These are phyloP conservation scores for Diaporthe eres DNA, from an alignment of 2,329 filamentous ascomycete genomes.

Conservation along the genomic window DNA sequence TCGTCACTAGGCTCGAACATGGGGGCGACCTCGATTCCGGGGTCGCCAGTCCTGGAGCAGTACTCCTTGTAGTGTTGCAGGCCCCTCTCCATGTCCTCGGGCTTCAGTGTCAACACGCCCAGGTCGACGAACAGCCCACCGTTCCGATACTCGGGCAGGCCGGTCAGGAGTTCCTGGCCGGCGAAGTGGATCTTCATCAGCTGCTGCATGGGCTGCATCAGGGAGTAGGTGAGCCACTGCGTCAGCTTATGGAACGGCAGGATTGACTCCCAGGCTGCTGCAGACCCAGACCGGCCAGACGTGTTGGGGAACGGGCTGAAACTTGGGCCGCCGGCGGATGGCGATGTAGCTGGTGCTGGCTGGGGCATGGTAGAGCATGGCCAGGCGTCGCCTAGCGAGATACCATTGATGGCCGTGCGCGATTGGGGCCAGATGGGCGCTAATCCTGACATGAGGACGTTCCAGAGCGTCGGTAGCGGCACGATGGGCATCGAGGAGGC, in stretches of 20 bases:
- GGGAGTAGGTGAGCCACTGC: conserved; percentile 80
- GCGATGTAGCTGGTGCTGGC: conserved; percentile 57
- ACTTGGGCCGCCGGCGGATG: conserved; percentile 61
- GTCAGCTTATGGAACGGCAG: conserved; percentile 74
- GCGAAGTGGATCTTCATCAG: conserved; percentile 66
- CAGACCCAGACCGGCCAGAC: conserved; percentile 51
- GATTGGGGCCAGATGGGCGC: conserved; percentile 90
- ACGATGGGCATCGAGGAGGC: conserved; percentile 91
- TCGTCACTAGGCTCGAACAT: conserved; percentile 73
- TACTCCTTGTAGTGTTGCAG: conserved; percentile 70
- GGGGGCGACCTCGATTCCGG: conserved; percentile 67
- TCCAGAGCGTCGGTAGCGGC: conserved; percentile 89
- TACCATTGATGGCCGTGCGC: conserved; percentile 87
- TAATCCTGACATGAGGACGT: conserved; percentile 88
- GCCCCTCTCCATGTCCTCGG: conserved; percentile 58
- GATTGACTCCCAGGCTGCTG: conserved; percentile 82
- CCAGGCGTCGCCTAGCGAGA: conserved; percentile 94
- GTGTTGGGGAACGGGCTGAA: conserved; percentile 63
- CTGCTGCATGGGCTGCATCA: conserved; percentile 75
- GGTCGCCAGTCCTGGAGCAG: conserved; percentile 78
- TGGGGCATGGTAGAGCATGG: conserved; percentile 86
- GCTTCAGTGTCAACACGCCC: conserved; percentile 66
- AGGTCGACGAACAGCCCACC: conserved; percentile 77
- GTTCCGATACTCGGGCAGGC: conserved; percentile 80
- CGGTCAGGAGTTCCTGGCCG: conserved; percentile 72